Percentiles rank a stretch among this genome's conserved stretches.
phyloP scores from a whole-genome alignment of 1,139 yeast species.

The Trichomonascaceae sp. region DNA sequence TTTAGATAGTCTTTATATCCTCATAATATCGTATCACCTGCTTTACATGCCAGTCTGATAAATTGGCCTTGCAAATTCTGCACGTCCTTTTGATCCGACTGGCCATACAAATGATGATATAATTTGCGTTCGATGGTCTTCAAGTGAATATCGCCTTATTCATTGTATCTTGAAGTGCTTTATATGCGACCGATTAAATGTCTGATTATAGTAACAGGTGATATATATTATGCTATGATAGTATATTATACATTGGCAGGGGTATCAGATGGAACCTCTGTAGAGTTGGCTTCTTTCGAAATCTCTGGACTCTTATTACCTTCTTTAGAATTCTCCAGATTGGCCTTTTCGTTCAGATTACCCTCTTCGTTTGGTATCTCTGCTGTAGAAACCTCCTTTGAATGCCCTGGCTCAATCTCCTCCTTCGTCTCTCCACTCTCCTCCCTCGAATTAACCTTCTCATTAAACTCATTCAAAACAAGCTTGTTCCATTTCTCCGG shows the following conservation, averaged over 20 bases:
- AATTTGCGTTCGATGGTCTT: conserved; percentile 57
- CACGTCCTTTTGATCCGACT: background rate
- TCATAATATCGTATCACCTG: too few species aligned
- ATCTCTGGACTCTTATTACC: too few species aligned
- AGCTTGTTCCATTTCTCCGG: background rate
- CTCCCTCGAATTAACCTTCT: background rate
- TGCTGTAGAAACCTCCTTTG: background rate
- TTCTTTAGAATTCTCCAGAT: too few species aligned
- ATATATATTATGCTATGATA: background rate
- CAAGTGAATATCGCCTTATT: conserved; percentile 29
- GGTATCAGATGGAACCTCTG: background rate
- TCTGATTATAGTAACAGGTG: conserved; percentile 1
- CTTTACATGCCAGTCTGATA: background rate
- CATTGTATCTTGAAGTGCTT: conserved; percentile 18
- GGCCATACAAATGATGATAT: conserved; percentile 31
- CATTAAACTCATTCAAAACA: background rate
- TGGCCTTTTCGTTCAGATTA: background rate
- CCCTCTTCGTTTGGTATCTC: background rate
- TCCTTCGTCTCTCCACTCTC: background rate
- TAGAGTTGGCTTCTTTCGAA: too few species aligned
- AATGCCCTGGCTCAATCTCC: background rate
- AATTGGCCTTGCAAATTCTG: background rate
- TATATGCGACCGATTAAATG: conserved; percentile 4
- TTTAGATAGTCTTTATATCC: too few species aligned
- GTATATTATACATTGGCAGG: background rate